These are phyloP conservation scores for Eucalyptus pauciflora DNA, from an alignment of 345 rosid species.

Conservation along the genomic window DNA sequence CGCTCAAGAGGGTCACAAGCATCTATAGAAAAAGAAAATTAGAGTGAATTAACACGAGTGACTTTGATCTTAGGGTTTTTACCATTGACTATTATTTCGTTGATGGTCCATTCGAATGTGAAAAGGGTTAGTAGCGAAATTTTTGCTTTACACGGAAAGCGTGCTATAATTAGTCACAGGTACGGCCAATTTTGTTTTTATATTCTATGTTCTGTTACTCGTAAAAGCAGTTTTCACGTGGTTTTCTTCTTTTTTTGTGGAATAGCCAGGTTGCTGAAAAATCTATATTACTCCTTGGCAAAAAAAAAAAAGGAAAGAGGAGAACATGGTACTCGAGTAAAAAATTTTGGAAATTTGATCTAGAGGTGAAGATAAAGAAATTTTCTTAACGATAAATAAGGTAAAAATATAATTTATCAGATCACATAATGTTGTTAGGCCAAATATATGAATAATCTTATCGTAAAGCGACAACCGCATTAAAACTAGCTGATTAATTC, in stretches of 20 bases:
- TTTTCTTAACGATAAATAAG: background rate
- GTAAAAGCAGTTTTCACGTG: background rate
- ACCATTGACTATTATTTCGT: background rate
- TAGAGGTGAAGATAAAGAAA: background rate
- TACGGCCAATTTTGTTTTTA: background rate
- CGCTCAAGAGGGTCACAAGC: background rate
- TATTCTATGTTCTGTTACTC: background rate
- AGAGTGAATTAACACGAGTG: background rate
- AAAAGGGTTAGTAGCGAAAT: background rate
- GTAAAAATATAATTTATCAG: background rate
- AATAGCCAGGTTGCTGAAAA: background rate
- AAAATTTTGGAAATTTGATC: background rate
- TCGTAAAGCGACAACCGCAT: fast-evolving
- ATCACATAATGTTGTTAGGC: background rate
- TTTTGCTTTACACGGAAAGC: background rate
- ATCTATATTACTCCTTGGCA: background rate
- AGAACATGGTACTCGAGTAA: background rate
- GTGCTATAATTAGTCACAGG: background rate
- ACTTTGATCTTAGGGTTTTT: background rate
- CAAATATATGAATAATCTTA: background rate
- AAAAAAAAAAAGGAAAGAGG: too few relatives aligned
- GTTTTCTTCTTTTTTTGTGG: background rate
- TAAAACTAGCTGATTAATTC: background rate
- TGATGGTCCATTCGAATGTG: background rate
- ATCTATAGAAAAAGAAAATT: background rate